These are phyloP conservation scores for Mortierella claussenii DNA, from an alignment of 192 early-diverging fungal genomes.

Conservation along the genomic window DNA sequence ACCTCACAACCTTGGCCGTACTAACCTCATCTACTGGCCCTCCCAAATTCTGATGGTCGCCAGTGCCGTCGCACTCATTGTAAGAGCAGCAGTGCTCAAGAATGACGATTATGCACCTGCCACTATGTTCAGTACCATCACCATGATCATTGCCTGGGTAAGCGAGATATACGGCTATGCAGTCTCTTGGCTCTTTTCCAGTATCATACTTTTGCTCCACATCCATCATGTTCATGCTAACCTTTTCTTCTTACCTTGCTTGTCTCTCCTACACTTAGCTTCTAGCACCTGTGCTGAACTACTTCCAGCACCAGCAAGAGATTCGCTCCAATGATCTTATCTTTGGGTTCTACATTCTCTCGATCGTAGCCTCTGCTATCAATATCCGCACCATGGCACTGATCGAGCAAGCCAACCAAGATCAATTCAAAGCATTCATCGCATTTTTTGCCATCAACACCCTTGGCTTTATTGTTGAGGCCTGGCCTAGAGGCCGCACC, in stretches of 20 bases:
- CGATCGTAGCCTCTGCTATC: conserved; percentile 29
- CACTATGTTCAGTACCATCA: conserved; percentile 41
- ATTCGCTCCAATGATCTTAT: conserved; percentile 42
- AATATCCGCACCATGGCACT: conserved; percentile 49
- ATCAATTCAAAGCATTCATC: conserved; percentile 43
- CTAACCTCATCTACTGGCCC: conserved; percentile 45
- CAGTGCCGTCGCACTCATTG: conserved; percentile 24
- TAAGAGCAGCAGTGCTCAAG: conserved; percentile 19
- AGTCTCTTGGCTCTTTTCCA: neutral
- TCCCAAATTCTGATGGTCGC: conserved; percentile 38
- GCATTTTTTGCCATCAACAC: conserved; percentile 41
- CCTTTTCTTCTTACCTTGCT: too few species aligned
- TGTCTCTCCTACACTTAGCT: conserved; percentile 19
- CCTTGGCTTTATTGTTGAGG: conserved; percentile 36
- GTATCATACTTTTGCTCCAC: neutral
- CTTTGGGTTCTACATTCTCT: conserved; percentile 25
- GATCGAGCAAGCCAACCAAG: conserved; percentile 15
- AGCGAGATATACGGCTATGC: neutral
- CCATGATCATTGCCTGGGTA: conserved; percentile 44
- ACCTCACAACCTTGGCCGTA: conserved; percentile 39
- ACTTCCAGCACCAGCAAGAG: conserved; percentile 41
- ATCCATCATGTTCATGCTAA: too few species aligned
- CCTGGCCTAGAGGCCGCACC: conserved; percentile 35
- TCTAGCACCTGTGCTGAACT: conserved; percentile 15
- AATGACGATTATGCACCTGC: conserved; percentile 25